phyloP scores from a whole-genome alignment of 2,329 filamentous ascomycete genomes.

The Falciphora oryzae region DNA sequence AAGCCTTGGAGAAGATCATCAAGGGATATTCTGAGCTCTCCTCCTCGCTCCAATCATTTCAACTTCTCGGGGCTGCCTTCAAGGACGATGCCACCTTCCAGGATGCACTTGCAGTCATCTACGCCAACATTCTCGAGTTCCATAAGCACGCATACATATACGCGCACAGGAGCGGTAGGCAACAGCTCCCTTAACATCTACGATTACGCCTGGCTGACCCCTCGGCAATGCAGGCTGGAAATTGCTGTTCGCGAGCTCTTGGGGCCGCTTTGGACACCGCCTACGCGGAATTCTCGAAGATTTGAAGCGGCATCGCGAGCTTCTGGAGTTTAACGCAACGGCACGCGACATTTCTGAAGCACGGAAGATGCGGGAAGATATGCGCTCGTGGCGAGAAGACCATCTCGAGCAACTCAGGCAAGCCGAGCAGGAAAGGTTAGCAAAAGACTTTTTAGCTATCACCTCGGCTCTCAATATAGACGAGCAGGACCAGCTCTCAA shows the following conservation, averaged over 20 bases:
- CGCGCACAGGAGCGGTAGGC: no score
- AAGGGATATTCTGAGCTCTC: constrained; percentile 34
- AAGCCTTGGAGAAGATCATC: constrained; percentile 37
- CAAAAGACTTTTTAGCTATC: constrained; percentile 21
- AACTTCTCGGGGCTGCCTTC: constrained; percentile 26
- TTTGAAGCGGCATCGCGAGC: constrained; percentile 22
- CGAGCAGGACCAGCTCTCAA: constrained; percentile 24
- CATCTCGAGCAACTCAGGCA: constrained; percentile 15
- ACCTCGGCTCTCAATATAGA: constrained; percentile 25
- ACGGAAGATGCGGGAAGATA: constrained; percentile 17
- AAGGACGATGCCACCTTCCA: constrained; percentile 29
- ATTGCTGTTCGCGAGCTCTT: constrained; percentile 29
- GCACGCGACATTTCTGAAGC: constrained; percentile 24
- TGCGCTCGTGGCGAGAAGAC: constrained; percentile 22
- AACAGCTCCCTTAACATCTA: no score
- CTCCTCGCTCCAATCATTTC: constrained; percentile 31
- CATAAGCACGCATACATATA: constrained; percentile 28
- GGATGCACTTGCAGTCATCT: constrained; percentile 34
- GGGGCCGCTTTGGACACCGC: constrained; percentile 30
- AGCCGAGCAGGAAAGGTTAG: constrained; percentile 19
- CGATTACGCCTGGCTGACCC: no score
- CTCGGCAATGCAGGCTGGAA: constrained; percentile 25
- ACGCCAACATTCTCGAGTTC: constrained; percentile 42
- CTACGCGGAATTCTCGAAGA: constrained; percentile 30
- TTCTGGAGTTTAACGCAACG: constrained; percentile 29